phyloP scores from a whole-genome alignment of 2,329 filamentous ascomycete genomes.

The Fusarium illudens region DNA sequence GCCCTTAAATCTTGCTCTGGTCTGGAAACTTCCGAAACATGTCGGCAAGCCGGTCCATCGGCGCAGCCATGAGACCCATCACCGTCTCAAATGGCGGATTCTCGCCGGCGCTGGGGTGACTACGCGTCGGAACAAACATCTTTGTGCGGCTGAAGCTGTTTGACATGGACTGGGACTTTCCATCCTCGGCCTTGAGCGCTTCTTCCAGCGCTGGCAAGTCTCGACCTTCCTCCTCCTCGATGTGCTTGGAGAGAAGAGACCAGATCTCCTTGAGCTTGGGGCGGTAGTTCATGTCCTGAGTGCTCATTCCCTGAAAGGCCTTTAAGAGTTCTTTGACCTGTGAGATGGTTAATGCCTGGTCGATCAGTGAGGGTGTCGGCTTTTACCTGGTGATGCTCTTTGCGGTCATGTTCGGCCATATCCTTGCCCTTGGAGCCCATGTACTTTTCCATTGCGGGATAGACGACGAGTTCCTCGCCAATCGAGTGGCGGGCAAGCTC shows the following conservation, averaged over 20 bases:
- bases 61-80: slow-evolving; percentile 62
- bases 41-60: slow-evolving; percentile 64
- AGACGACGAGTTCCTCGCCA: slow-evolving; percentile 60
- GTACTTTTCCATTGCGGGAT: slow-evolving; percentile 62
- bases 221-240: slow-evolving; percentile 58
- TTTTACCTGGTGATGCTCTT: slow-evolving; percentile 56
- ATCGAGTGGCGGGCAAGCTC: slow-evolving; percentile 58
- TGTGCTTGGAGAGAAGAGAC: slow-evolving; percentile 55
- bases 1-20: neutral
- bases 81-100: slow-evolving; percentile 65
- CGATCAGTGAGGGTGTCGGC: no score
- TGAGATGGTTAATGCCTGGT: neutral
- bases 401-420: slow-evolving; percentile 57
- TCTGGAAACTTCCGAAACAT: slow-evolving; percentile 60
- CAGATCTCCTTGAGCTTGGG: slow-evolving; percentile 55
- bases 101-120: slow-evolving; percentile 60
- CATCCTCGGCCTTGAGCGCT: slow-evolving; percentile 41
- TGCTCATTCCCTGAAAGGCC: slow-evolving; percentile 56
- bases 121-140: slow-evolving; percentile 60
- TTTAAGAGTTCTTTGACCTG: slow-evolving; percentile 62
- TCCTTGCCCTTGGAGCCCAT: slow-evolving; percentile 52
- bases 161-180: slow-evolving; percentile 48
- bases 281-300: slow-evolving; percentile 52
- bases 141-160: slow-evolving; percentile 61
- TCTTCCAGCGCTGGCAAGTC: slow-evolving; percentile 60